Evolutionary conservation across 164 flowering plant species (phyloP), one percentile per base, ranked within the genome.

Genomic region (Vitis amurensis): DNA sequence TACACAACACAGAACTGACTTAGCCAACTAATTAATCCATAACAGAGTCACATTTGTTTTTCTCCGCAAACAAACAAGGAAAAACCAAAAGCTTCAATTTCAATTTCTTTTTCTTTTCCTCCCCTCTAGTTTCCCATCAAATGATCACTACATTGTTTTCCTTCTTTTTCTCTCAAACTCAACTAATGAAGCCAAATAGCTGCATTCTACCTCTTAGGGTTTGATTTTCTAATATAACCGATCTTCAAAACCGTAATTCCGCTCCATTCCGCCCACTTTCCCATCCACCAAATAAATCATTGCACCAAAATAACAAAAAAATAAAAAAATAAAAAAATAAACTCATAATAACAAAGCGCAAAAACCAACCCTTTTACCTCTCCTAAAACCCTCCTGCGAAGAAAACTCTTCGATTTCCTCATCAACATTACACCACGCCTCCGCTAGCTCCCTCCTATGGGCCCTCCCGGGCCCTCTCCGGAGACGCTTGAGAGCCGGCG

Each of bases 381-480:
- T n/a, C 19, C 56, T 17, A 12, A 9, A 12, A 61, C 75, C 83
- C 51, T 91, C 92, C n/a, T 78, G 79, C 0, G 92, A 84, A 57
- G 94, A 90, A 76, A 91, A 90, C 50, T 84, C 89, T 72, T 91
- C 95, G 61, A 93, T 91, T 0, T 88, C 95, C 48, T 93, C 98
- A 37, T 87, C 92, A 0, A 60, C 79, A 66, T 50, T 69, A 73
- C 62, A 61, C 12, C 37, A 50, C 48, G 52, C 10, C 51, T n/a
- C 30, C 58, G 49, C 37, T 10, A 72, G 12, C 27, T 60, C 74
- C 37, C 13, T 9, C 62, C 53, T 68, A 2, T 12, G 13, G 16
- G 17, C 52, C 30, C 11, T 70, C 48, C 68, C 14, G n/a, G 62
- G 68, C 0, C 85, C 84, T 57, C 87, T 83, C 71, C 70, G 79